These are phyloP conservation scores for Colletotrichum sansevieriae DNA, from an alignment of 2,329 filamentous ascomycete genomes.

Conservation along the genomic window DNA sequence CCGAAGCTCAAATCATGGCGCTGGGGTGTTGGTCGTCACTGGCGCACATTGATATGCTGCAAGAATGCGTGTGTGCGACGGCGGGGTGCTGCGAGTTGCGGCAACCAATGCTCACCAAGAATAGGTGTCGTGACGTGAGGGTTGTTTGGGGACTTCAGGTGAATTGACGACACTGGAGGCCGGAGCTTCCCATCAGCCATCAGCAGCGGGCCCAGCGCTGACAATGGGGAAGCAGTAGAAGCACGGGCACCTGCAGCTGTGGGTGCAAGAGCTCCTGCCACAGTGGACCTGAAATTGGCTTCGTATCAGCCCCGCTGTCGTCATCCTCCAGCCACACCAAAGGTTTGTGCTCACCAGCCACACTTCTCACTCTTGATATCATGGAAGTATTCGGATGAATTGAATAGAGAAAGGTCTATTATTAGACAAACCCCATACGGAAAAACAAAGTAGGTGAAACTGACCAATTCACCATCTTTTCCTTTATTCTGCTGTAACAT, in stretches of 20 bases:
- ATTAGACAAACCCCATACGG: too few species aligned
- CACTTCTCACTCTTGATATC: too few species aligned
- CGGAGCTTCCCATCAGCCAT: not conserved
- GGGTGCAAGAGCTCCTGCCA: slow-evolving; percentile 6
- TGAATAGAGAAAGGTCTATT: too few species aligned
- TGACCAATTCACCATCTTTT: too few species aligned
- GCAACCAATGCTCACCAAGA: not conserved
- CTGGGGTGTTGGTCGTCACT: not conserved
- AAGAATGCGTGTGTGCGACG: not conserved
- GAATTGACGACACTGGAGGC: slow-evolving; percentile 14
- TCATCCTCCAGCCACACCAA: not conserved
- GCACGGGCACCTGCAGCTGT: slow-evolving; percentile 19
- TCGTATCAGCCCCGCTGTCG: slow-evolving; percentile 10
- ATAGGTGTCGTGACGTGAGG: slow-evolving; percentile 9
- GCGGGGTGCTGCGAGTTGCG: not conserved
- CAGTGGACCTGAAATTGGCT: slow-evolving; percentile 4
- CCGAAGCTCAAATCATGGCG: slow-evolving; percentile 35
- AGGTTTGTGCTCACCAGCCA: not conserved
- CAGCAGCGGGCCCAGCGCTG: slow-evolving; percentile 2
- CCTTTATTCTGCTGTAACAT: too few species aligned
- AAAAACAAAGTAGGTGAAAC: too few species aligned
- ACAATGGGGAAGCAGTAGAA: slow-evolving; percentile 2
- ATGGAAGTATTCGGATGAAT: too few species aligned
- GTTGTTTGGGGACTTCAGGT: not conserved
- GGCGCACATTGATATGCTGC: slow-evolving; percentile 6